phyloP scores from a whole-genome alignment of 176 grass and related monocot genomes.

The Carex parvula region DNA sequence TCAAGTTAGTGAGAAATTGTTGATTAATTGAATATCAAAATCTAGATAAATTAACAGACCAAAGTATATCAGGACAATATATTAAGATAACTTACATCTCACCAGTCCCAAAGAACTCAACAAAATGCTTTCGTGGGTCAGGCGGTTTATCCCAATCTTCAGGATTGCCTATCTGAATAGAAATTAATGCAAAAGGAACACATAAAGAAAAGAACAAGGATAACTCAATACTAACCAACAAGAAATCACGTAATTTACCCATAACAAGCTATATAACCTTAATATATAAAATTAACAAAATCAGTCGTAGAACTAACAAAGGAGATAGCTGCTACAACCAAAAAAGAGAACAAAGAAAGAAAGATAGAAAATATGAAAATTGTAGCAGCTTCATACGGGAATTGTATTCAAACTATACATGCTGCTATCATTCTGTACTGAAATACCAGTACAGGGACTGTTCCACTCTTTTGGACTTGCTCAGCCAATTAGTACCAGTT shows the following conservation, averaged over 20 bases:
- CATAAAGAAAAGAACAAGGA: neutral
- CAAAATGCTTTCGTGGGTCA: slow-evolving; percentile 66
- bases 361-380: neutral
- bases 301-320: neutral
- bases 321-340: neutral
- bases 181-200: slow-evolving; percentile 9
- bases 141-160: slow-evolving; percentile 53
- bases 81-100: slow-evolving; percentile 67
- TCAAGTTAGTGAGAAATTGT: neutral
- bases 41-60: neutral
- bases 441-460: neutral
- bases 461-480: neutral
- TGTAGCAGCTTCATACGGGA: neutral
- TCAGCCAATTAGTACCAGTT: neutral
- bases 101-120: slow-evolving; percentile 78
- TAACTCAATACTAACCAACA: neutral
- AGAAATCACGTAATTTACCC: neutral
- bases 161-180: slow-evolving; percentile 75
- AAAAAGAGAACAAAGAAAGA: neutral
- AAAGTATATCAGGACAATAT: neutral
- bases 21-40: neutral
- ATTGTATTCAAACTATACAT: neutral
- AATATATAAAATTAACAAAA: neutral
- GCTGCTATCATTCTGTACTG: neutral
- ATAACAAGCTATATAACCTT: neutral